Conservation (phyloP, 805 yeast genomes). For the Tanozyma kutaoensis region DNA sequence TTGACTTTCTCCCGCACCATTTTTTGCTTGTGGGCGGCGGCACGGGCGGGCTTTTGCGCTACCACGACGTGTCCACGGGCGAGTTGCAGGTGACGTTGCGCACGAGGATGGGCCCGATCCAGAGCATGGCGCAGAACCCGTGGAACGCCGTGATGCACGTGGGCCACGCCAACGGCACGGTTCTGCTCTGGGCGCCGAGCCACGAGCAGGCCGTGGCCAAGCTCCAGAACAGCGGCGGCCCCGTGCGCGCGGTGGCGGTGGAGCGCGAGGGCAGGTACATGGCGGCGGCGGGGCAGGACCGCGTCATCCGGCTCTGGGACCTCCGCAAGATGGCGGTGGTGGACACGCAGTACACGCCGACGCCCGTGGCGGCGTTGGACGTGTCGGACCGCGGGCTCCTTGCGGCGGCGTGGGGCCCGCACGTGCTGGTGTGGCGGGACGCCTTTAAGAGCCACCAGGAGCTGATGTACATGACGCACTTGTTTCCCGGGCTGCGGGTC, state of each 20-base stretch:
- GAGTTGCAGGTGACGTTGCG: conserved; percentile 67
- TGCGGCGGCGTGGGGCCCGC: conserved; percentile 93
- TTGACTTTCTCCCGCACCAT: conserved; percentile 90
- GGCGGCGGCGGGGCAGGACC: conserved; percentile 88
- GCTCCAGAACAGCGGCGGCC: conserved; percentile 72
- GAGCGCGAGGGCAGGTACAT: conserved; percentile 89
- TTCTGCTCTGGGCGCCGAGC: conserved; percentile 87
- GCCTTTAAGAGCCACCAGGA: conserved; percentile 55
- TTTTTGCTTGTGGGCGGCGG: conserved; percentile 82
- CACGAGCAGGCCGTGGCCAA: conserved; percentile 78
- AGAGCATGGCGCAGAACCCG: conserved; percentile 80
- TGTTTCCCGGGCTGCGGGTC: conserved; percentile 65
- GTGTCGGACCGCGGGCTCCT: conserved; percentile 82
- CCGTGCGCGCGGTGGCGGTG: conserved; percentile 71
- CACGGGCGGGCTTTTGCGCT: conserved; percentile 74
- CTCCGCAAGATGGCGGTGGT: conserved; percentile 68
- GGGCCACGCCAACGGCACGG: conserved; percentile 89
- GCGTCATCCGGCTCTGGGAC: conserved; percentile 84
- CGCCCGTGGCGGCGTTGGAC: conserved; percentile 70
- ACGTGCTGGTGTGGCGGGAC: conserved; percentile 90
- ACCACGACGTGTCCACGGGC: conserved; percentile 95
- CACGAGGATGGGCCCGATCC: conserved; percentile 85
- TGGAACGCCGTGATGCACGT: conserved; percentile 92
- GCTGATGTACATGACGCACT: conserved; percentile 86
- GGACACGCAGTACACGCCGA: conserved; percentile 61